Evolutionary conservation across 2,329 filamentous ascomycete species (phyloP), one percentile per base, ranked within the genome.

Genomic region (Microdochium paspali): DNA sequence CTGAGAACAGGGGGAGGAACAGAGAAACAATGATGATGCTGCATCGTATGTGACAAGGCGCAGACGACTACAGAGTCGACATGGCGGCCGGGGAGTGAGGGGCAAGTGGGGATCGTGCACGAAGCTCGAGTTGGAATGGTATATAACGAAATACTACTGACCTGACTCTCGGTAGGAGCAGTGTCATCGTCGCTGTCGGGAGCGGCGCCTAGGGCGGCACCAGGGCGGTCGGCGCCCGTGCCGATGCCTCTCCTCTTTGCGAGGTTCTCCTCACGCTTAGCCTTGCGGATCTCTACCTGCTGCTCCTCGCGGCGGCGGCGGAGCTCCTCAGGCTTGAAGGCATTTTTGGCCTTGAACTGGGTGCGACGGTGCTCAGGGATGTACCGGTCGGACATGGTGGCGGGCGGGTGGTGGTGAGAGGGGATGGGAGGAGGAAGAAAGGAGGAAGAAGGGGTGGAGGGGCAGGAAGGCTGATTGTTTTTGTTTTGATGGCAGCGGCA

Each of bases 281-380:
- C 88, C 76, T 95, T 95, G 67, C 93, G 85, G 65, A 98, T 98
- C 76, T 98, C 93, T 56, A 98, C 93, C 74, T 97, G 93, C 71
- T 96, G 90, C 73, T 98, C 93, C 70, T 98, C 93, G 66, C 93
- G 93, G 66, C 93, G 93, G 64, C 93, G 90, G 67, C 93, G 89
- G 57, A 98, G 85, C 76, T 98, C 93, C 69, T 98, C 93, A 61
- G 91, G 91, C 82, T 96, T 96, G 80, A 98, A 97, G 63, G 89
- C 89, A 72, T 88, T 91, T 81, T 96, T 96, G 48, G 93, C 93
- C 85, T 98, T 98, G 84, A 95, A 98, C 76, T 95, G 90, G 57
- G 89, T 96, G 66, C 93, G 90, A 70, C 93, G 90, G 78, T 98
- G 93, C 77, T 98, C 93, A 69, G 93, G 93, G 65, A 98, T 98